phyloP scores from a whole-genome alignment of 768 basidiomycete genomes.

The Boletus vermiculosoides region DNA sequence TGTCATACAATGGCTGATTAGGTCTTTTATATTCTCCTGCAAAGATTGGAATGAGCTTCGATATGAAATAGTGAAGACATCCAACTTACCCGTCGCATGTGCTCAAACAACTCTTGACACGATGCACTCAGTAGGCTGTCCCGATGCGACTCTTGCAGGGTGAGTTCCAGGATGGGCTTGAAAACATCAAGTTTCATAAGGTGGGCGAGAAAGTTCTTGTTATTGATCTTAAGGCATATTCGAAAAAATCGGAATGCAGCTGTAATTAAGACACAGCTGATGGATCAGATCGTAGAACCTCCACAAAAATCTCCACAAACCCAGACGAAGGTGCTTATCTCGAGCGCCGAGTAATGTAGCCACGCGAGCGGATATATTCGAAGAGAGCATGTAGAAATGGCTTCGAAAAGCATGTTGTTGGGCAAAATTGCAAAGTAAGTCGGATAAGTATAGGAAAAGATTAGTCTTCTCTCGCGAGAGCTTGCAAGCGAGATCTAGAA shows the following conservation, averaged over 20 bases:
- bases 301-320: slow-evolving; percentile 45
- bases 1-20: slow-evolving; percentile 83
- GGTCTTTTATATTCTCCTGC: slow-evolving; percentile 85
- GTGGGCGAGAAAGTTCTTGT: slow-evolving; percentile 69
- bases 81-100: slow-evolving; percentile 74
- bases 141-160: slow-evolving; percentile 75
- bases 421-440: slow-evolving; percentile 85
- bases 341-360: slow-evolving; percentile 74
- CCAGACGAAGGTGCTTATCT: slow-evolving; percentile 91
- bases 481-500: slow-evolving; percentile 49
- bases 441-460: slow-evolving; percentile 86
- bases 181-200: slow-evolving; percentile 84
- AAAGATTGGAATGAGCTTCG: slow-evolving; percentile 5
- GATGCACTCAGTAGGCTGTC: slow-evolving; percentile 95
- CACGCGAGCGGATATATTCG: slow-evolving; percentile 69
- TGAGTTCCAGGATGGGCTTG: slow-evolving; percentile 78
- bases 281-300: slow-evolving; percentile 10
- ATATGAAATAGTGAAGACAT: not conserved
- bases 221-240: slow-evolving; percentile 77
- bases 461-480: slow-evolving; percentile 75
- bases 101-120: slow-evolving; percentile 94
- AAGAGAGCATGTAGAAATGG: slow-evolving; percentile 85
- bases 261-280: slow-evolving; percentile 31
- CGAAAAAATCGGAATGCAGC: slow-evolving; percentile 94
- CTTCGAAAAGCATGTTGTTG: slow-evolving; percentile 89